phyloP scores from a whole-genome alignment of 192 early-diverging fungal genomes.

The Rhizophagus prolifer region DNA sequence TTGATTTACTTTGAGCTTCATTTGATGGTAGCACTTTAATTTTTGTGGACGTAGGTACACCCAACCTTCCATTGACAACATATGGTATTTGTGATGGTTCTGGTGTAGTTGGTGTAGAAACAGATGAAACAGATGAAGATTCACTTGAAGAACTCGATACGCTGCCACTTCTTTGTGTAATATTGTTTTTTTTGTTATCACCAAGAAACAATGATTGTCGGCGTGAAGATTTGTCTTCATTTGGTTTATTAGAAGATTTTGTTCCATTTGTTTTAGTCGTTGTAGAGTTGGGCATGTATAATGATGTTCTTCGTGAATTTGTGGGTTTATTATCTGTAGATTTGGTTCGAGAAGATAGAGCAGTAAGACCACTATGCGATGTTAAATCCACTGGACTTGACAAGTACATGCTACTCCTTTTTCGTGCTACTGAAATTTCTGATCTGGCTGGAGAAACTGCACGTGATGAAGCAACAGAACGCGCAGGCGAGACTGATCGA shows the following conservation, averaged over 20 bases:
- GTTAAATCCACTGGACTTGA: not conserved
- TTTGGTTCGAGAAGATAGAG: not conserved
- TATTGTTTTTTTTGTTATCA: not conserved
- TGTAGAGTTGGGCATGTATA: not conserved
- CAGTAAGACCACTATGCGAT: too few relatives aligned
- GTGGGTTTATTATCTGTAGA: not conserved
- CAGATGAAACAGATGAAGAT: slow-evolving; percentile 18
- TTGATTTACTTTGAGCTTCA: not conserved
- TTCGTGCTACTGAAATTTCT: not conserved
- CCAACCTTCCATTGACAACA: slow-evolving; percentile 19
- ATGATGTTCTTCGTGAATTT: not conserved
- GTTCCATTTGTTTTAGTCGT: not conserved
- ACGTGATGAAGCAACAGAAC: not conserved
- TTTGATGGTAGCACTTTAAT: not conserved
- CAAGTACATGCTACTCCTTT: not conserved
- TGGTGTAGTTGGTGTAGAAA: slow-evolving; percentile 11
- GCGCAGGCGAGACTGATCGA: not conserved
- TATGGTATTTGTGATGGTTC: slow-evolving; percentile 19
- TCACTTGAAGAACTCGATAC: slow-evolving; percentile 22
- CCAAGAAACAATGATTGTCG: not conserved
- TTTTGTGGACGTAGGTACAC: slow-evolving; percentile 2
- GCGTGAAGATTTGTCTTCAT: not conserved
- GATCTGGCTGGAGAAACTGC: not conserved
- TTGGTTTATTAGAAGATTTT: too few relatives aligned
- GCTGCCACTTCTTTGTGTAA: slow-evolving; percentile 7